Conservation (phyloP, 257 asterid genomes). For the Oldenlandia corymbosa region DNA sequence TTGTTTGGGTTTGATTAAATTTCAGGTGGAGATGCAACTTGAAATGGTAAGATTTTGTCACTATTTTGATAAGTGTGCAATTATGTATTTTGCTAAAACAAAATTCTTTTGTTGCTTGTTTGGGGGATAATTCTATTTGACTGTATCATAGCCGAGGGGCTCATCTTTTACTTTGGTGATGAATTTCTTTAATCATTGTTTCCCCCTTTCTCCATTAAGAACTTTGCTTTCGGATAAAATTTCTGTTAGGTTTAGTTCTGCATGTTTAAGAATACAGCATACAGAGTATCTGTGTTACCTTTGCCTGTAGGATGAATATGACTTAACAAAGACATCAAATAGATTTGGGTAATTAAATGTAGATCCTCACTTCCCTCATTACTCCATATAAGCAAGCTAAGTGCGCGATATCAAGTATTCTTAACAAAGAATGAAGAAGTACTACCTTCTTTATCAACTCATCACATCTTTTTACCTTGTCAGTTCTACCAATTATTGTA, state of each 20-base stretch:
- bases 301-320: too few species aligned
- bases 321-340: too few species aligned
- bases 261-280: too few species aligned
- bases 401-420: neutral
- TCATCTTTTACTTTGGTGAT: too few species aligned
- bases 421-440: neutral
- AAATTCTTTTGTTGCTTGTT: neutral
- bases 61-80: neutral
- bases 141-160: too few species aligned
- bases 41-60: constrained; percentile 57
- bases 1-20: constrained; percentile 83
- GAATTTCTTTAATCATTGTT: too few species aligned
- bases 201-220: too few species aligned
- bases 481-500: neutral
- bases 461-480: neutral
- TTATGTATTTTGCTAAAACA: neutral
- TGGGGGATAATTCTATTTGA: too few species aligned
- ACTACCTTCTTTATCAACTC: neutral
- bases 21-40: constrained; percentile 91
- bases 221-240: constrained; percentile 1
- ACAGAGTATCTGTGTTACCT: too few species aligned
- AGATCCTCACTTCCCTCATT: neutral
- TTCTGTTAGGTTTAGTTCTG: neutral
- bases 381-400: neutral
- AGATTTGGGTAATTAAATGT: neutral